A percentile compares a stretch with the other conserved stretches of the same genome.
Conservation (phyloP, 2,329 filamentous ascomycete genomes). For the Neoascochyta sp. region DNA sequence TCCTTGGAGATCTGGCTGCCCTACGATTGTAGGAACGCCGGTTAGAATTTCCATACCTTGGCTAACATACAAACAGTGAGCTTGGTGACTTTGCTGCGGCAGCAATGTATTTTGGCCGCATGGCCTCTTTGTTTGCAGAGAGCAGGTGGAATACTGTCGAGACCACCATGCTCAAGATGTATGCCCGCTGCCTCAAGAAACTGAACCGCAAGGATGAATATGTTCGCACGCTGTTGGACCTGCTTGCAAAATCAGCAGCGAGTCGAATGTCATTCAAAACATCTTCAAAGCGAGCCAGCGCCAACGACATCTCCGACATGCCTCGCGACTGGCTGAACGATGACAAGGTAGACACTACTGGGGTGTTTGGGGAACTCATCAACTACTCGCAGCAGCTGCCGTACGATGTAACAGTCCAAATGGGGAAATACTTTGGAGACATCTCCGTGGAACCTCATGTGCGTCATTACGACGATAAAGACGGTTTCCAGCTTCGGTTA, state of each 20-base stretch:
- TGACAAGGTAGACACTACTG: slow-evolving; percentile 37
- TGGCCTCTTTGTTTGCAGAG: slow-evolving; percentile 70
- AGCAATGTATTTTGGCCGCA: slow-evolving; percentile 70
- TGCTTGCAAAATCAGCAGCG: slow-evolving; percentile 63
- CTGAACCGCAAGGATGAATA: slow-evolving; percentile 76
- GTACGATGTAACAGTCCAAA: slow-evolving; percentile 62
- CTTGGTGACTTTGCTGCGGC: slow-evolving; percentile 70
- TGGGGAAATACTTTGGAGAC: slow-evolving; percentile 70
- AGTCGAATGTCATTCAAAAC: slow-evolving; percentile 27
- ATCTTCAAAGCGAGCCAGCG: slow-evolving; percentile 15
- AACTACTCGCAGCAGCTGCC: slow-evolving; percentile 49
- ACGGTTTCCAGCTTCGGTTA: slow-evolving; percentile 71
- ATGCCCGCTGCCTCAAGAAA: slow-evolving; percentile 75
- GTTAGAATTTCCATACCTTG: too few species aligned
- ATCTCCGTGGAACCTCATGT: slow-evolving; percentile 66
- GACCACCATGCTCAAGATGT: slow-evolving; percentile 79
- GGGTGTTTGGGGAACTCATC: slow-evolving; percentile 44
- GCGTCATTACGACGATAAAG: slow-evolving; percentile 64
- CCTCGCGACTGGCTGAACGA: slow-evolving; percentile 37
- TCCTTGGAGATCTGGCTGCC: slow-evolving; percentile 79
- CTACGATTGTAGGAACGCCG: slow-evolving; percentile 67
- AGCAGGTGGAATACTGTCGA: slow-evolving; percentile 77
- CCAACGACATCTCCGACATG: slow-evolving; percentile 4
- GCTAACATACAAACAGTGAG: too few species aligned
- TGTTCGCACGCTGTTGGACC: slow-evolving; percentile 67